Percentiles rank a stretch among this genome's conserved stretches.
Evolutionary conservation across 2,329 filamentous ascomycete species (phyloP).

Genomic region (Cladophialophora bantiana): DNA sequence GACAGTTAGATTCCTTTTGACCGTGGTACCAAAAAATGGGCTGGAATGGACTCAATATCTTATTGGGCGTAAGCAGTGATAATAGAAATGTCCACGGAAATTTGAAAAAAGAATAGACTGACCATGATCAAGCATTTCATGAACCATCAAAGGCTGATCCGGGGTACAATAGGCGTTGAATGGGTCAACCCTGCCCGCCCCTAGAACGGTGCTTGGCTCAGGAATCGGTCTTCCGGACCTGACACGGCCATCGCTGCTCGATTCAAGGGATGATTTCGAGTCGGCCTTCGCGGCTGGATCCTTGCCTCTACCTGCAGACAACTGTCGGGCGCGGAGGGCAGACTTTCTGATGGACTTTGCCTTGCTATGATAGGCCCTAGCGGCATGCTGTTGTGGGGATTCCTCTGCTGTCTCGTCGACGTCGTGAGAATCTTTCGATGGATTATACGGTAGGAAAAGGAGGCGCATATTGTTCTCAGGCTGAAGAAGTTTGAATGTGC

Average conservation of each 20-base stretch:
- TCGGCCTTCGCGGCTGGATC: background rate
- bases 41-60: background rate
- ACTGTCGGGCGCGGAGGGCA: background rate
- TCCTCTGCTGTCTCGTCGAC: slow-evolving; percentile 8
- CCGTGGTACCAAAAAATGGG: background rate
- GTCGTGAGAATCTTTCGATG: slow-evolving; percentile 7
- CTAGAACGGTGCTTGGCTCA: slow-evolving; percentile 10
- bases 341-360: slow-evolving; percentile 13
- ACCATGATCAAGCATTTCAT: slow-evolving; percentile 27
- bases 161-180: slow-evolving; percentile 17
- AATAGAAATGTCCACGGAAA: background rate
- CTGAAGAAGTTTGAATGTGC: background rate
- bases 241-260: background rate
- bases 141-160: slow-evolving; percentile 17
- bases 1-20: background rate
- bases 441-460: slow-evolving; percentile 23
- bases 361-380: slow-evolving; percentile 19
- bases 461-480: slow-evolving; percentile 43
- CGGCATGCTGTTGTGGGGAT: slow-evolving; percentile 21
- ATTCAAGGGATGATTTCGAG: background rate
- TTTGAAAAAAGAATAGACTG: background rate
- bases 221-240: background rate
- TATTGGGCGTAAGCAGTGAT: background rate
- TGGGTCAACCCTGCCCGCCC: slow-evolving; percentile 22
- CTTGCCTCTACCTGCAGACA: background rate